phyloP scores from a whole-genome alignment of 768 basidiomycete genomes.

The Lactifluus piperatus region DNA sequence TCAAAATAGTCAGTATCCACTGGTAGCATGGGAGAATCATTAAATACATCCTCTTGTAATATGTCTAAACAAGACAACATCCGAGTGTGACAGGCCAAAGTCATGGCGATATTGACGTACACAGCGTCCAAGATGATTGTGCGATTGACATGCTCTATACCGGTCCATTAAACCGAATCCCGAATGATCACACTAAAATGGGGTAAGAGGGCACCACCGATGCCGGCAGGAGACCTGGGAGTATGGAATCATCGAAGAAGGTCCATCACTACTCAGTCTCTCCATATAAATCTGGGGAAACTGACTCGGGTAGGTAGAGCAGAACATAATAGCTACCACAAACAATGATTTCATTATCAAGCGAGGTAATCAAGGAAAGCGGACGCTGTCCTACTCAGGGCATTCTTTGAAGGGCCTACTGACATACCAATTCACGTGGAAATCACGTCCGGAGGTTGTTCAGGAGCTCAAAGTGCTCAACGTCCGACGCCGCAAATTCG shows the following conservation, averaged over 20 bases:
- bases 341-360: neutral
- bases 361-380: neutral
- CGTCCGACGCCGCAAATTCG: constrained; percentile 38
- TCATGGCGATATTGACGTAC: neutral
- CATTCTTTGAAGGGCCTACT: neutral
- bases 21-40: neutral
- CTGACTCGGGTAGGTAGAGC: neutral
- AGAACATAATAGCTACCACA: neutral
- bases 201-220: neutral
- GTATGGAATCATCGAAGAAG: neutral
- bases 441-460: neutral
- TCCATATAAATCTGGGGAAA: neutral
- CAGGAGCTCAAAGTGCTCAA: neutral
- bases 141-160: neutral
- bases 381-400: neutral
- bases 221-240: neutral
- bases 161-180: neutral
- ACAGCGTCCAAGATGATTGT: neutral
- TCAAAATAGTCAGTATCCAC: neutral
- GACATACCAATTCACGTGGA: neutral
- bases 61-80: neutral
- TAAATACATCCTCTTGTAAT: neutral
- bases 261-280: neutral
- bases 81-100: neutral
- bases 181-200: neutral